phyloP scores from a whole-genome alignment of 106 monocot species.

The Gastrodia elata region DNA sequence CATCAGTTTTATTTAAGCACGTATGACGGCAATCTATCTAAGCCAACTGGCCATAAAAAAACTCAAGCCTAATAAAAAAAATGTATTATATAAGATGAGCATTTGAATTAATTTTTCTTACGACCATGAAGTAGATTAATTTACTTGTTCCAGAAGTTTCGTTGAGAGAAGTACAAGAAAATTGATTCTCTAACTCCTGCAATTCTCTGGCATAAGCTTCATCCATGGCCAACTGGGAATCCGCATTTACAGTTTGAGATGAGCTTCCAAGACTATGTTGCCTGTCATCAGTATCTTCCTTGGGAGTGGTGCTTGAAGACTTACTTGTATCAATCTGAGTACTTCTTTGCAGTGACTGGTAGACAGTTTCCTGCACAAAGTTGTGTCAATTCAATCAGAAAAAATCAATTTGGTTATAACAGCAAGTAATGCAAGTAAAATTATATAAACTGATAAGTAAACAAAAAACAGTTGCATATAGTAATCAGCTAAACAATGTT shows the following conservation, averaged over 20 bases:
- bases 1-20: not conserved
- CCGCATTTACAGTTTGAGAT: slow-evolving; percentile 12
- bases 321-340: slow-evolving; percentile 10
- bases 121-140: not conserved
- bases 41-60: not conserved
- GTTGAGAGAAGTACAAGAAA: slow-evolving; percentile 27
- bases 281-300: slow-evolving; percentile 2
- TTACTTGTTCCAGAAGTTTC: slow-evolving; percentile 24
- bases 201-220: slow-evolving; percentile 56
- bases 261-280: slow-evolving; percentile 10
- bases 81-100: not conserved
- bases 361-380: slow-evolving; percentile 40
- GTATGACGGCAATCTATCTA: not conserved
- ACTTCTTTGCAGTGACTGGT: slow-evolving; percentile 34
- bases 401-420: too few relatives aligned
- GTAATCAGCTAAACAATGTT: too few relatives aligned
- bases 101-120: not conserved
- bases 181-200: slow-evolving; percentile 40
- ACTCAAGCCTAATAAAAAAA: not conserved
- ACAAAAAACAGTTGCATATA: too few relatives aligned
- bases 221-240: slow-evolving; percentile 32
- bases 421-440: too few relatives aligned
- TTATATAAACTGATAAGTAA: too few relatives aligned
- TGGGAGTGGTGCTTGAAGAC: slow-evolving; percentile 18
- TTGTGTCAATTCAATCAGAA: not conserved